Conservation (phyloP, 176 grass and related monocot genomes). For the Hyparrhenia diplandra region DNA sequence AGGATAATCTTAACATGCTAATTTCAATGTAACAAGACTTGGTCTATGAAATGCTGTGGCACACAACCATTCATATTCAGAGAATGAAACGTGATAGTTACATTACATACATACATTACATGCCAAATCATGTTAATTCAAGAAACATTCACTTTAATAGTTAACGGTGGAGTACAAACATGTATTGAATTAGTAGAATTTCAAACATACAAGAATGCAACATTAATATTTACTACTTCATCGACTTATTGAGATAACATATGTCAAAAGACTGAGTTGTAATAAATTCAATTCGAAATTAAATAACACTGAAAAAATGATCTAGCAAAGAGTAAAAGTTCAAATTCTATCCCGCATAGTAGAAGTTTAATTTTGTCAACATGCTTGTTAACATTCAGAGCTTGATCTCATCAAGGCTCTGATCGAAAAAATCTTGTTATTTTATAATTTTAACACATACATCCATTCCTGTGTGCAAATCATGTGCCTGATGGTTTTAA, state of each 20-base stretch:
- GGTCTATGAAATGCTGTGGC: slow-evolving; percentile 1
- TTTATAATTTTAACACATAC: slow-evolving; percentile 99
- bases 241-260: too few relatives aligned
- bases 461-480: slow-evolving; percentile 98
- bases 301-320: slow-evolving; percentile 8
- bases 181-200: too few relatives aligned
- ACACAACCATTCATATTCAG: slow-evolving; percentile 13
- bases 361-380: too few relatives aligned
- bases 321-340: slow-evolving; percentile 10
- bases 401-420: slow-evolving; percentile 99
- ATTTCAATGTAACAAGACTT: too few relatives aligned
- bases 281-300: too few relatives aligned
- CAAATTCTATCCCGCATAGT: slow-evolving; percentile 77
- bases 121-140: not conserved
- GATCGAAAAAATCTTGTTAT: slow-evolving; percentile 99
- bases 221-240: too few relatives aligned
- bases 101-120: not conserved
- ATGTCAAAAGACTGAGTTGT: too few relatives aligned
- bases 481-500: slow-evolving; percentile 98
- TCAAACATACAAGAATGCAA: too few relatives aligned
- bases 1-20: too few relatives aligned
- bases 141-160: not conserved
- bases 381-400: slow-evolving; percentile 96
- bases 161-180: too few relatives aligned
- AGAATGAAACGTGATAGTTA: not conserved